Percentiles rank a stretch among this genome's conserved stretches.
These are phyloP conservation scores for Rhizopus arrhizus DNA, from an alignment of 371 early-diverging fungal species.

Conservation along the genomic window DNA sequence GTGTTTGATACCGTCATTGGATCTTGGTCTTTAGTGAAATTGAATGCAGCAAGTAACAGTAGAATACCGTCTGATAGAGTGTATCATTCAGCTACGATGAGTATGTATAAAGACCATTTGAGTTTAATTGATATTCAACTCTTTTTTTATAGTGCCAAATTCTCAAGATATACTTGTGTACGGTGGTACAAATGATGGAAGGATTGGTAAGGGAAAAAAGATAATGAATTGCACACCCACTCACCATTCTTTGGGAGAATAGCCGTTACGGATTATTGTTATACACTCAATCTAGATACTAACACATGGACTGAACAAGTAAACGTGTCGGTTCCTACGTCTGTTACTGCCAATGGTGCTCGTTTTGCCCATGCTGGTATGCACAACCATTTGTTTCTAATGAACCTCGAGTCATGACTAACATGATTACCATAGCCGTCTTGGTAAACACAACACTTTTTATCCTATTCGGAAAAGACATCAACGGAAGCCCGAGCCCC, in stretches of 20 bases:
- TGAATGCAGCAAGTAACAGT: not conserved
- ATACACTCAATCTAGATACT: constrained; percentile 7
- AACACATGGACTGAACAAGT: constrained; percentile 6
- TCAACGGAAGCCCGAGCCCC: not conserved
- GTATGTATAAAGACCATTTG: not conserved
- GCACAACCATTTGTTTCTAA: not conserved
- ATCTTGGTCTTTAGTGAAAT: not conserved
- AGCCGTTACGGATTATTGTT: constrained; percentile 16
- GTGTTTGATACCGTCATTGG: constrained; percentile 9
- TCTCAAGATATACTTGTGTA: constrained; percentile 13
- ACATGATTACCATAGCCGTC: not conserved
- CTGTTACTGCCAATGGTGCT: constrained; percentile 1
- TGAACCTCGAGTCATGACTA: not conserved
- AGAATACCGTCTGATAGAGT: constrained; percentile 4
- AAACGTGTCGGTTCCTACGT: not conserved
- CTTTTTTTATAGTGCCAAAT: constrained; percentile 11
- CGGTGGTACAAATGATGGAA: constrained; percentile 10
- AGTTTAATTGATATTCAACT: not conserved
- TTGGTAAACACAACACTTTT: constrained; percentile 8
- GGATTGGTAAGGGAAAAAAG: not conserved
- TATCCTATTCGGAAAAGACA: constrained; percentile 10
- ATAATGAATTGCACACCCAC: not conserved
- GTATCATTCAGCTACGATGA: constrained; percentile 6
- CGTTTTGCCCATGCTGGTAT: constrained; percentile 10
- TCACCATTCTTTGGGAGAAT: not conserved